Percentiles rank a stretch among this genome's conserved stretches.
Conservation (phyloP, 768 basidiomycete genomes). For the Boletus pseudo-olivaceus region DNA sequence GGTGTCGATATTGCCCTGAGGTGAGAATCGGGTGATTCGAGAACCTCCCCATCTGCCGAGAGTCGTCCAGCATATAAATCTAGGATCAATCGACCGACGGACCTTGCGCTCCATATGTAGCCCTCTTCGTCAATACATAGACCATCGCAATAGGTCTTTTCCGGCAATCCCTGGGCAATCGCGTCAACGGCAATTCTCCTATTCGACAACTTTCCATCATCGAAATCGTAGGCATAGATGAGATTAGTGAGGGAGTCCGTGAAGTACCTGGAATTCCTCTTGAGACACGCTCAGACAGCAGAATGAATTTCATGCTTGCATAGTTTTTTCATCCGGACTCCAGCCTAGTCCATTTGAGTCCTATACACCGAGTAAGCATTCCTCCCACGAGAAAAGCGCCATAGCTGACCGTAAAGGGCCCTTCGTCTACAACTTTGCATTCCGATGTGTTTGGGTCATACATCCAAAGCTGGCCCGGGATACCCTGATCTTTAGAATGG, state of each 20-base stretch:
- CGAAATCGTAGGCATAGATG: slow-evolving; percentile 57
- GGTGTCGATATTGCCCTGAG: slow-evolving; percentile 51
- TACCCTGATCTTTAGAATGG: slow-evolving; percentile 42
- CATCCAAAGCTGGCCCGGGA: slow-evolving; percentile 56
- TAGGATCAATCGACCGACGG: slow-evolving; percentile 23
- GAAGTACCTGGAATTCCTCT: slow-evolving; percentile 51
- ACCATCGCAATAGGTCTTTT: slow-evolving; percentile 58
- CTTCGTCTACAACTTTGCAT: slow-evolving; percentile 53
- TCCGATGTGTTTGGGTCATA: slow-evolving; percentile 50
- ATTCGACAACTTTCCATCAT: slow-evolving; percentile 53
- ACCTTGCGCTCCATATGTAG: slow-evolving; percentile 61
- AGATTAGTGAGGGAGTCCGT: slow-evolving; percentile 64
- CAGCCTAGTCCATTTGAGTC: slow-evolving; percentile 22
- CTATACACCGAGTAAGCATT: slow-evolving; percentile 3
- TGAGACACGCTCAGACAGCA: slow-evolving; percentile 5
- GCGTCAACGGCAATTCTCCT: slow-evolving; percentile 58
- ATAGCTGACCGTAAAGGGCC: slow-evolving; percentile 57
- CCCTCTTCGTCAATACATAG: slow-evolving; percentile 63
- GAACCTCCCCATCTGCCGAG: slow-evolving; percentile 61
- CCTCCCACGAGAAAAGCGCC: slow-evolving; percentile 3
- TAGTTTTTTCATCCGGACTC: slow-evolving; percentile 19
- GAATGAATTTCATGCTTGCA: slow-evolving; percentile 11
- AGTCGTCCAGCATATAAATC: not conserved
- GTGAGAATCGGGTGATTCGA: slow-evolving; percentile 50
- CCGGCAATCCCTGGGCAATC: slow-evolving; percentile 46